phyloP scores from a whole-genome alignment of 495 filamentous ascomycete species.

The Hamigera avellanea region DNA sequence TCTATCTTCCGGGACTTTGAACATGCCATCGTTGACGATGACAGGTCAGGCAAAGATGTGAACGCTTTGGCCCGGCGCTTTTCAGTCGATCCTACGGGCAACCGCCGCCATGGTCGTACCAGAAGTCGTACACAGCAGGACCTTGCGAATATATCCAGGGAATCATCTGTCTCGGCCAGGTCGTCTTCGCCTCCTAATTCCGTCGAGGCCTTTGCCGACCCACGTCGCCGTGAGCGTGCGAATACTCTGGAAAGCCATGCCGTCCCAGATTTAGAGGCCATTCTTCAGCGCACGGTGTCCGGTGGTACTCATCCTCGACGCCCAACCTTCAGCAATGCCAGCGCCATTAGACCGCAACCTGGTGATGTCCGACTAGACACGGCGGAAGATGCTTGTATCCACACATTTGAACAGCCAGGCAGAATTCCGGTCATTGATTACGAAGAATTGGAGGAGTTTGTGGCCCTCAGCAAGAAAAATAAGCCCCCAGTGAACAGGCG shows the following conservation, averaged over 20 bases:
- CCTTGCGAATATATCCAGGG: constrained; percentile 28
- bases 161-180: constrained; percentile 49
- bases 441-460: constrained; percentile 78
- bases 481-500: constrained; percentile 23
- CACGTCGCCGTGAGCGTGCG: constrained; percentile 52
- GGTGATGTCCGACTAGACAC: constrained; percentile 30
- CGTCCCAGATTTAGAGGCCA: constrained; percentile 44
- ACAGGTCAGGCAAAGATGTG: constrained; percentile 35
- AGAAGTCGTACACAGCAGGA: constrained; percentile 34
- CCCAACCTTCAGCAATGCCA: constrained; percentile 51
- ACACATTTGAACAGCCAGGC: constrained; percentile 39
- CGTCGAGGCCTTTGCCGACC: constrained; percentile 90
- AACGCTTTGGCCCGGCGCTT: constrained; percentile 28
- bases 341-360: constrained; percentile 32
- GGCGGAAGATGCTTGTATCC: constrained; percentile 82
- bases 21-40: constrained; percentile 75
- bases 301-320: constrained; percentile 49
- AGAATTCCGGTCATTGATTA: constrained; percentile 66
- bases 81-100: constrained; percentile 25
- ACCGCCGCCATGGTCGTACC: constrained; percentile 25
- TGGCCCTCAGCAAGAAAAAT: constrained; percentile 46
- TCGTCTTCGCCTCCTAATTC: constrained; percentile 88
- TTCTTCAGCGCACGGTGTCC: constrained; percentile 62
- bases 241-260: constrained; percentile 51
- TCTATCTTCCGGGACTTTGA: constrained; percentile 62